A percentile compares a stretch with the other conserved stretches of the same genome.
Evolutionary conservation across 2,329 filamentous ascomycete species (phyloP).

Genomic region (Penicillium sp.): DNA sequence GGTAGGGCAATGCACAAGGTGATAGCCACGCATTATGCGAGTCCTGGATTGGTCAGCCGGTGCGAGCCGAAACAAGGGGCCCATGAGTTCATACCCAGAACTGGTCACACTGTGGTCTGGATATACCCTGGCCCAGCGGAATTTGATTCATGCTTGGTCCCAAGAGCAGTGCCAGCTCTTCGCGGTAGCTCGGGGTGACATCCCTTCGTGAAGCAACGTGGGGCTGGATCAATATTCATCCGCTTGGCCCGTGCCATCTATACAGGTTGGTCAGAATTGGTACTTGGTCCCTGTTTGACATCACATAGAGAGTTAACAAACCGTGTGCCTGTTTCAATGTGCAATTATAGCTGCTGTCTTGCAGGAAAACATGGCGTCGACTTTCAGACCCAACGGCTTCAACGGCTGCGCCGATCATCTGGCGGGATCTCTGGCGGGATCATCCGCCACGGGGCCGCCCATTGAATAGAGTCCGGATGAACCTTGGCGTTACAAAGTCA

Average conservation of each 20-base stretch:
- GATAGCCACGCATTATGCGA: conserved; percentile 30
- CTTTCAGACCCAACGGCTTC: not conserved
- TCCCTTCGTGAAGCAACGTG: not conserved
- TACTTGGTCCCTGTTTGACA: not conserved
- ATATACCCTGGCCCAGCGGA: conserved; percentile 6
- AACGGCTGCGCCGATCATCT: not conserved
- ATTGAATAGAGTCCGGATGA: not conserved
- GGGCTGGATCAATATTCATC: conserved; percentile 8
- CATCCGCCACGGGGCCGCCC: conserved; percentile 3
- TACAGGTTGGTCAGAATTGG: not conserved
- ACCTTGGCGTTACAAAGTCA: not conserved
- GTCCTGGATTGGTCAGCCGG: conserved; percentile 25
- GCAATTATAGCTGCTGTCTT: no score
- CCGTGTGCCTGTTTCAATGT: not conserved
- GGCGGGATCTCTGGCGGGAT: not conserved
- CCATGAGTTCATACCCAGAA: conserved; percentile 15
- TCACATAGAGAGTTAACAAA: no score
- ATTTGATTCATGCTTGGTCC: conserved; percentile 15
- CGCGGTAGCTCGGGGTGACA: not conserved
- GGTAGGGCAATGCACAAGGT: conserved; percentile 29
- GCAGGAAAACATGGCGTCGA: not conserved
- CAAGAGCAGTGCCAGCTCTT: not conserved
- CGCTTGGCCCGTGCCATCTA: conserved; percentile 4
- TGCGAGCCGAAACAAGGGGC: conserved; percentile 1
- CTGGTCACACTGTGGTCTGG: conserved; percentile 8